Evolutionary conservation across 2,329 filamentous ascomycete species (phyloP).

Genomic region (Tolypocladium amazonense): DNA sequence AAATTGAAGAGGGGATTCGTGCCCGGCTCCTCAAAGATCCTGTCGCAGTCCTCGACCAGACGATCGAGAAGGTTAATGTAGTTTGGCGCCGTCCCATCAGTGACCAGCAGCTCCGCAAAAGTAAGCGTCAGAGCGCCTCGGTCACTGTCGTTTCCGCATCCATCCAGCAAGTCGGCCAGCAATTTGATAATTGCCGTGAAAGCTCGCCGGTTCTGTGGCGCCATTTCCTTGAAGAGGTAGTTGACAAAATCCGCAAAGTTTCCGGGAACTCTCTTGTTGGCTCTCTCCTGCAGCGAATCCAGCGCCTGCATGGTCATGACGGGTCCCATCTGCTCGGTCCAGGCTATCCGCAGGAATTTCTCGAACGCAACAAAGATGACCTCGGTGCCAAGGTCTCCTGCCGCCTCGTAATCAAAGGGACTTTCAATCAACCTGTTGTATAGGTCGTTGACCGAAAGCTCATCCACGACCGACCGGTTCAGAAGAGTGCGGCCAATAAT

Average conservation of each 20-base stretch:
- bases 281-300: constrained; percentile 60
- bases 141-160: constrained; percentile 84
- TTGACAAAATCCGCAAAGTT: constrained; percentile 64
- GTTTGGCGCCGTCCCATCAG: constrained; percentile 64
- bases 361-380: constrained; percentile 87
- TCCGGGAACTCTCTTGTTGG: constrained; percentile 55
- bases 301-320: constrained; percentile 65
- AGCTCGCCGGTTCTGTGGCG: constrained; percentile 61
- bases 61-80: constrained; percentile 85
- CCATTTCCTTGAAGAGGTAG: constrained; percentile 54
- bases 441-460: constrained; percentile 74
- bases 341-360: constrained; percentile 80
- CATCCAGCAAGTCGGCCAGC: constrained; percentile 77
- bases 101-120: constrained; percentile 78
- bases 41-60: constrained; percentile 79
- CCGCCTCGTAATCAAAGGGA: constrained; percentile 65
- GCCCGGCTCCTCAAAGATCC: constrained; percentile 63
- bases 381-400: constrained; percentile 68
- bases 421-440: constrained; percentile 84
- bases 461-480: constrained; percentile 59
- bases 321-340: constrained; percentile 79
- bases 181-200: constrained; percentile 78
- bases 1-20: constrained; percentile 28
- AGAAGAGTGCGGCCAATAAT: constrained; percentile 71
- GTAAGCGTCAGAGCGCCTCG: constrained; percentile 78